These are phyloP conservation scores for Scytalidium sp. DNA, from an alignment of 2,329 filamentous ascomycete species.

Conservation along the genomic window DNA sequence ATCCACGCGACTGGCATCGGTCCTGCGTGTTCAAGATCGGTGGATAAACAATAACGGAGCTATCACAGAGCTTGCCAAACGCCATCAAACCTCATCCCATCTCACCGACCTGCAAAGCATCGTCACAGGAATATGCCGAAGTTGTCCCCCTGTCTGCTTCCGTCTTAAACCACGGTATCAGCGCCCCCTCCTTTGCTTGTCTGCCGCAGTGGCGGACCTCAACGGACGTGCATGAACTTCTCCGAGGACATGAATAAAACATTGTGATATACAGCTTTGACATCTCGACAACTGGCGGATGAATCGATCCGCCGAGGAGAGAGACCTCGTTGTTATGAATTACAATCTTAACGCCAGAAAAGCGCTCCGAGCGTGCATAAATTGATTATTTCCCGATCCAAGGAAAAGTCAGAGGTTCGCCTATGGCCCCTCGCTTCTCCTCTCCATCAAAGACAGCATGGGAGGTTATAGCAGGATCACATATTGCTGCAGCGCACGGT, in stretches of 20 bases:
- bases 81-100: neutral
- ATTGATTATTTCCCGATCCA: too few species aligned
- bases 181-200: too few species aligned
- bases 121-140: neutral
- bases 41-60: too few species aligned
- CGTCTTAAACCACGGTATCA: too few species aligned
- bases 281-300: too few species aligned
- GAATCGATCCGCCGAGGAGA: neutral
- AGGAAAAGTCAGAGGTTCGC: too few species aligned
- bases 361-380: neutral
- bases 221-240: neutral
- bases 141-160: neutral
- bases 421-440: neutral
- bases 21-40: too few species aligned
- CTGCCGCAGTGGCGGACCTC: too few species aligned
- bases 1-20: too few species aligned
- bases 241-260: neutral
- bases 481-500: neutral
- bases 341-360: neutral
- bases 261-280: too few species aligned
- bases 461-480: neutral
- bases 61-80: too few species aligned
- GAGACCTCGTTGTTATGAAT: neutral
- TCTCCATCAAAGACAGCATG: too few species aligned
- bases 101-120: neutral